Conservation (phyloP, 352 stramenopile genomes). For the Peronospora destructor region DNA sequence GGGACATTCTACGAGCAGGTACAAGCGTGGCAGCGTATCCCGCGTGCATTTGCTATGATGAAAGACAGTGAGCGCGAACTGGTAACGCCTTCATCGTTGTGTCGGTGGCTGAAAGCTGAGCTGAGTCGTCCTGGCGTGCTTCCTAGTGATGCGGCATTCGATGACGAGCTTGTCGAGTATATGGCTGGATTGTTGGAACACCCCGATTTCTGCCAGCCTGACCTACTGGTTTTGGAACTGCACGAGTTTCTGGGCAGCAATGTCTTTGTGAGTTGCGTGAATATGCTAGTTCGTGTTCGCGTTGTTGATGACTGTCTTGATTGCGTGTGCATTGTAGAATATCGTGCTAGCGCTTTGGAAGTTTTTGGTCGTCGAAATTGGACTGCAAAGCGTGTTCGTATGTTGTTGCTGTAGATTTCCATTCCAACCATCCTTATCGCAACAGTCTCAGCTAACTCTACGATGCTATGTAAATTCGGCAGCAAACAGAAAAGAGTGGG, state of each 20-base stretch:
- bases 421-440: background rate
- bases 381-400: slow-evolving; percentile 45
- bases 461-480: background rate
- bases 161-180: slow-evolving; percentile 62
- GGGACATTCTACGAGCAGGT: slow-evolving; percentile 40
- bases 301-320: slow-evolving; percentile 3
- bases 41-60: slow-evolving; percentile 34
- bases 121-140: slow-evolving; percentile 31
- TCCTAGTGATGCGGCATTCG: slow-evolving; percentile 28
- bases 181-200: slow-evolving; percentile 56
- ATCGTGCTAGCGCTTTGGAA: slow-evolving; percentile 73
- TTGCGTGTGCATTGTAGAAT: slow-evolving; percentile 21
- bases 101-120: slow-evolving; percentile 42
- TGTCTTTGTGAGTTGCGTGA: slow-evolving; percentile 26
- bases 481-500: slow-evolving; percentile 9
- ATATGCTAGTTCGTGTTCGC: slow-evolving; percentile 1
- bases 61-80: slow-evolving; percentile 22
- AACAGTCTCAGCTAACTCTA: slow-evolving; percentile 4
- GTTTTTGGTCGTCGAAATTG: slow-evolving; percentile 65
- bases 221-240: slow-evolving; percentile 56
- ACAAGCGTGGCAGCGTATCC: slow-evolving; percentile 43
- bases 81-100: slow-evolving; percentile 17
- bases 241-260: slow-evolving; percentile 55
- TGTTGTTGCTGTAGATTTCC: background rate
- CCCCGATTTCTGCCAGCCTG: slow-evolving; percentile 62